Evolutionary conservation across 2,329 filamentous ascomycete genomes (phyloP).

Genomic region (Monosporascus ibericus): DNA sequence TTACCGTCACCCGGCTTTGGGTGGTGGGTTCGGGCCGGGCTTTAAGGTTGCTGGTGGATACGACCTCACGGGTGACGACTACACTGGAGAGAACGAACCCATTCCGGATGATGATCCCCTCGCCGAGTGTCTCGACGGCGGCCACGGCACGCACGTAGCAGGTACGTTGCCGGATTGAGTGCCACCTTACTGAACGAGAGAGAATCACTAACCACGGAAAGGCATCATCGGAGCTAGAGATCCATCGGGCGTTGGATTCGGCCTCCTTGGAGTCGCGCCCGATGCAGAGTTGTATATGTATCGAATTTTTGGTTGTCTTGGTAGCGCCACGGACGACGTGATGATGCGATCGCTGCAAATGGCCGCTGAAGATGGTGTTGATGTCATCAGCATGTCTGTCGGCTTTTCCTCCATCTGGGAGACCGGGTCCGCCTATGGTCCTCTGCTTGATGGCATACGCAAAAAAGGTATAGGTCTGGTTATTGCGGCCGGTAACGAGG

Average conservation of each 20-base stretch:
- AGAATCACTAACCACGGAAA: background rate
- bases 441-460: background rate
- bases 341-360: conserved; percentile 1
- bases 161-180: background rate
- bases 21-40: conserved; percentile 5
- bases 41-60: conserved; percentile 4
- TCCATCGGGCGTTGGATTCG: background rate
- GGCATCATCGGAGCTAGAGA: background rate
- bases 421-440: background rate
- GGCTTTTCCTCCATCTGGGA: background rate
- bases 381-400: conserved; percentile 4
- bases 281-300: conserved; percentile 4
- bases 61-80: conserved; percentile 1
- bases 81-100: background rate
- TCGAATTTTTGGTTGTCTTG: conserved; percentile 1
- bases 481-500: background rate
- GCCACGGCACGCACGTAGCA: conserved; percentile 4
- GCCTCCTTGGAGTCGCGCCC: conserved; percentile 3
- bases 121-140: background rate
- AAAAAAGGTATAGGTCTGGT: background rate
- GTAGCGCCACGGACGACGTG: conserved; percentile 1
- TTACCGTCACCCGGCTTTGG: conserved; percentile 4
- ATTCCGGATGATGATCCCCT: conserved; percentile 2
- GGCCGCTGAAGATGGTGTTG: conserved; percentile 1
- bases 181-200: background rate